Base-by-base conservation (phyloP, 192 early-diverging fungal species). In the Backusella westeae region DNA sequence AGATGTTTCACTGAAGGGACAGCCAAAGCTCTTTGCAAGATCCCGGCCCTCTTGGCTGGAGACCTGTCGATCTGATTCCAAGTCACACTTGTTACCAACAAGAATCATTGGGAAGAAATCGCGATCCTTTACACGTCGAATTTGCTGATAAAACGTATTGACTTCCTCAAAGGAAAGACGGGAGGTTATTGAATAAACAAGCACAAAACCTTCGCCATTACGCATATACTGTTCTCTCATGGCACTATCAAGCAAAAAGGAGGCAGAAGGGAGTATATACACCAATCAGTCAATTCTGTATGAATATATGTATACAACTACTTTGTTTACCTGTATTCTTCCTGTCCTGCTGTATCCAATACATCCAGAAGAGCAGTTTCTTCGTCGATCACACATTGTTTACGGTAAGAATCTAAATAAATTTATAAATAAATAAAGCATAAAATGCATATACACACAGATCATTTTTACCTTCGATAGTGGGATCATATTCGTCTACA, bases 291-390 rank as follows among this genome's bases (percentile, higher is more conserved):
- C 19, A 1, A 29, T 39, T 38, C 21, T 56, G 2, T 32, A 32
- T 32, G 32, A 6, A 21, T 3, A 23, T 23, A 23, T 44, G 34
- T 42, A 42, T 69, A 41, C 34, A 21, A 5, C n/a, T 21, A 1
- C 19, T 38, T 26, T 34, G 12, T 65, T 21, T 66, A 77, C 80
- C 80, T 81, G 56, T 96, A 97, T 86, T 97, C 96, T 80, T 98
- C 96, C 79, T 98, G 97, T 34, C 97, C 97, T 17, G 96, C 96
- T 26, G 96, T 98, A 84, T 98, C 97, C 32, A 98, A 89, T 9
- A 98, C 93, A 78, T 98, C 97, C 6, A 98, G 87, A 74, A 96
- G 90, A 36, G 94, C 94, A 2, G 92, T 91, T 79, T 92, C 91
- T 38, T 91, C 91, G 83, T 97, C 96, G 75, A 98, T 97, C n/a